Conservation (phyloP, 192 early-diverging fungal genomes). For the Backusella luteola region DNA sequence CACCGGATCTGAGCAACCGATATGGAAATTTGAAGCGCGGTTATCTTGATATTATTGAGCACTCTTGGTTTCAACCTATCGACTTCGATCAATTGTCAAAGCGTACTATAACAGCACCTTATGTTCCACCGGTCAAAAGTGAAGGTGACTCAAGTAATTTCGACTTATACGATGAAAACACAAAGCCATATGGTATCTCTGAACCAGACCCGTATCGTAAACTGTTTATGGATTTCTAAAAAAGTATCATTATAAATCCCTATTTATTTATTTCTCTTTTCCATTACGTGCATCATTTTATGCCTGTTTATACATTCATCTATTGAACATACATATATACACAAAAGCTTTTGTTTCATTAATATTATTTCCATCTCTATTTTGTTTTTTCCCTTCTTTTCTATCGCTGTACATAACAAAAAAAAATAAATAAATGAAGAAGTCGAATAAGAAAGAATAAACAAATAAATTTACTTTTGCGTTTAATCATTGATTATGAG, state of each 20-base stretch:
- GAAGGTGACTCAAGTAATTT: slow-evolving; percentile 45
- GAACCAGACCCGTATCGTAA: slow-evolving; percentile 14
- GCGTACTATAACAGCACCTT: slow-evolving; percentile 44
- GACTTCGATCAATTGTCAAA: slow-evolving; percentile 49
- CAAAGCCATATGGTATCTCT: slow-evolving; percentile 11
- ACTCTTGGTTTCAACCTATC: slow-evolving; percentile 67
- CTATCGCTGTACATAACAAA: background rate
- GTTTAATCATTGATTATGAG: background rate
- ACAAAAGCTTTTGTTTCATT: background rate
- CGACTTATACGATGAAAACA: slow-evolving; percentile 34
- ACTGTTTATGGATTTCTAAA: slow-evolving; percentile 23
- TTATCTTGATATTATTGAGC: slow-evolving; percentile 81
- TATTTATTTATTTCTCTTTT: background rate
- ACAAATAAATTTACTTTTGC: background rate
- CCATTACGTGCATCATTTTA: background rate
- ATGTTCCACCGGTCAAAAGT: slow-evolving; percentile 45
- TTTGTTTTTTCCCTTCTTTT: background rate
- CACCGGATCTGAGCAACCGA: slow-evolving; percentile 73
- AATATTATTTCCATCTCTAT: background rate
- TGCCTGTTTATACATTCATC: slow-evolving; percentile 26
- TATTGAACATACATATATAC: background rate
- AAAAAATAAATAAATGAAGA: background rate
- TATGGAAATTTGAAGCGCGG: slow-evolving; percentile 49
- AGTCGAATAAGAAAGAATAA: background rate
- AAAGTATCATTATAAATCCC: background rate